These are phyloP conservation scores for Eragrostis nindensis DNA, from an alignment of 176 grass and related monocot genomes.

Conservation along the genomic window DNA sequence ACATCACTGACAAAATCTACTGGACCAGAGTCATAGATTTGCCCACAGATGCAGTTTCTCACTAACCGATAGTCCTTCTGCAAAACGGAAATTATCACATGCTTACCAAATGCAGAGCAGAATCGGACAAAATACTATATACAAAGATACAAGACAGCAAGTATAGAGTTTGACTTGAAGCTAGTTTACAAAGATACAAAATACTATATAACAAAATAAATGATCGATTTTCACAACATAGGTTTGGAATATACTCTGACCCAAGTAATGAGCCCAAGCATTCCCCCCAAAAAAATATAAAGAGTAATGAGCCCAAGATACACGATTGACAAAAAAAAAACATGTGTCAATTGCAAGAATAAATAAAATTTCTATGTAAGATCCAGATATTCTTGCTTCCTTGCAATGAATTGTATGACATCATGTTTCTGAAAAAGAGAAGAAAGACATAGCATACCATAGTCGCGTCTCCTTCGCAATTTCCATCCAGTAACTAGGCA, in stretches of 20 bases:
- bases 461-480: conserved; percentile 63
- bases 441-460: conserved; percentile 60
- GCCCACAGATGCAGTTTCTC: conserved; percentile 81
- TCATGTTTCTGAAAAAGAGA: conserved; percentile 13
- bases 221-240: not conserved
- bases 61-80: conserved; percentile 80
- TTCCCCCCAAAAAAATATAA: no score
- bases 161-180: not conserved
- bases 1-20: conserved; percentile 79
- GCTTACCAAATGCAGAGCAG: not conserved
- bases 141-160: conserved; percentile 1
- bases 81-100: conserved; percentile 29
- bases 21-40: conserved; percentile 91
- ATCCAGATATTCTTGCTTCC: not conserved
- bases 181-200: no score
- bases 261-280: no score
- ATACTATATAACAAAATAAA: no score
- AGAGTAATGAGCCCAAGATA: conserved; percentile 2
- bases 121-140: conserved; percentile 5
- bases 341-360: not conserved
- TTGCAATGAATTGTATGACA: conserved; percentile 23
- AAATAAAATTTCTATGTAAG: not conserved
- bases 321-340: not conserved
- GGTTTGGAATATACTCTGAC: not conserved
- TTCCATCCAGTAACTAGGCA: conserved; percentile 79